Evolutionary conservation across 768 basidiomycete species (phyloP), one percentile per base, ranked within the genome.

Genomic region (Boletus eberwhitei): DNA sequence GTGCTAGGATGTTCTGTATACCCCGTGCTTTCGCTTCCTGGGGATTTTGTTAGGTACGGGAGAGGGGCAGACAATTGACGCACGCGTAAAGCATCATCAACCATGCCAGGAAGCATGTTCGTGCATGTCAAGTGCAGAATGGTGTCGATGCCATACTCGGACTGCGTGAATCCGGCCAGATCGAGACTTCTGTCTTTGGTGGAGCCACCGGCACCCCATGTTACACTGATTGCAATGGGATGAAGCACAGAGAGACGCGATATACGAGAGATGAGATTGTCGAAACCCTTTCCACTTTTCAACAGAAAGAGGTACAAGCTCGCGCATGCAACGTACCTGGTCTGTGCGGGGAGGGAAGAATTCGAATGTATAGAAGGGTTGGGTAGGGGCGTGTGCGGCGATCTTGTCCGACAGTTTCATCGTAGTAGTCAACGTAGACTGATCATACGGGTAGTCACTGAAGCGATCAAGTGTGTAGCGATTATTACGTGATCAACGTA

Each of bases 271-370:
- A 93, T 76, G 22, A 99, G 79, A 69, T 99, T 99, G 64, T 90
- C 85, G 64, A 97, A 90, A 47, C 96, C 96, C 85, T 95, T 71
- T 17, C 39, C 9, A 31, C 36, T 24, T 19, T 50, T 57, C 29
- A 57, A 45, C 44, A 55, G 12, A 19, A 51, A 41, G 55, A 34
- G 3, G 22, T 34, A 54, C 14, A 43, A 14, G 37, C 4, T 21
- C 24, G 32, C n/a, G 39, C 13, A 47, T 24, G 49, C 37, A 48
- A 52, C 59, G 38, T 19, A 88, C 90, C 80, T 91, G 87, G 71
- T 92, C 88, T 45, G 96, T 98, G 54, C 92, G 82, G 13, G 96
- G 96, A 14, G 96, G 96, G 67, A 98, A 98, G 80, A 97, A 97
- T 70, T 98, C 96, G 70, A 96, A 92, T 0, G 90, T 93, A 67